Percentiles rank a stretch among this genome's conserved stretches.
phyloP scores from a whole-genome alignment of 257 asterid species.

The Voacanga thouarsii region DNA sequence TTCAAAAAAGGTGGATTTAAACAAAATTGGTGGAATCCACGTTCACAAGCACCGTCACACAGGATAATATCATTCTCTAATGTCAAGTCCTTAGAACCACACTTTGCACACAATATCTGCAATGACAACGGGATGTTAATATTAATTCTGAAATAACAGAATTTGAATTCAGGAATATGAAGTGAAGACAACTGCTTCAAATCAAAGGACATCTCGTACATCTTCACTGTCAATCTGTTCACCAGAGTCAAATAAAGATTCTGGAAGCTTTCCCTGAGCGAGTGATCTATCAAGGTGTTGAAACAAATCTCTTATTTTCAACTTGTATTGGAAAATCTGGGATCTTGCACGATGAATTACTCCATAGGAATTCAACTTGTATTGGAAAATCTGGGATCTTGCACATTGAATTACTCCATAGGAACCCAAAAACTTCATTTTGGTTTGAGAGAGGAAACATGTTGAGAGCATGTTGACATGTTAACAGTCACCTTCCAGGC shows the following conservation, averaged over 20 bases:
- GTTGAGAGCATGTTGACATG: too few species aligned
- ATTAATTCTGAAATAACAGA: slow-evolving; percentile 17
- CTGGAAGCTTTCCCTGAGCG: slow-evolving; percentile 77
- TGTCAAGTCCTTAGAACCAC: slow-evolving; percentile 81
- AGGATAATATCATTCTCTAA: slow-evolving; percentile 87
- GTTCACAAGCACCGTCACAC: slow-evolving; percentile 96
- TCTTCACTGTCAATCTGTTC: slow-evolving; percentile 98
- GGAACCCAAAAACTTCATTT: too few species aligned
- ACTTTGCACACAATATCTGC: slow-evolving; percentile 99
- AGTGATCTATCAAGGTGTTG: slow-evolving; percentile 67
- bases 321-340: slow-evolving; percentile 70
- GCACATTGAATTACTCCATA: too few species aligned
- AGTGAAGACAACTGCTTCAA: background rate
- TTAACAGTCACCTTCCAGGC: too few species aligned
- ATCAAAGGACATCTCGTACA: slow-evolving; percentile 48
- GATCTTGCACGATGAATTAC: slow-evolving; percentile 82
- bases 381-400: too few species aligned
- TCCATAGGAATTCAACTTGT: too few species aligned
- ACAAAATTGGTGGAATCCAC: slow-evolving; percentile 96
- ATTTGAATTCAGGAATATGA: background rate
- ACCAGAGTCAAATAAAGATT: slow-evolving; percentile 60
- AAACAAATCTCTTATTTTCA: slow-evolving; percentile 79
- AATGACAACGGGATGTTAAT: slow-evolving; percentile 20
- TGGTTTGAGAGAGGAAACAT: too few species aligned
- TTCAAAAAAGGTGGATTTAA: slow-evolving; percentile 88